A percentile compares a stretch with the other conserved stretches of the same genome.
These are phyloP conservation scores for Cercospora berteroae DNA, from an alignment of 2,329 filamentous ascomycete genomes.

Conservation along the genomic window DNA sequence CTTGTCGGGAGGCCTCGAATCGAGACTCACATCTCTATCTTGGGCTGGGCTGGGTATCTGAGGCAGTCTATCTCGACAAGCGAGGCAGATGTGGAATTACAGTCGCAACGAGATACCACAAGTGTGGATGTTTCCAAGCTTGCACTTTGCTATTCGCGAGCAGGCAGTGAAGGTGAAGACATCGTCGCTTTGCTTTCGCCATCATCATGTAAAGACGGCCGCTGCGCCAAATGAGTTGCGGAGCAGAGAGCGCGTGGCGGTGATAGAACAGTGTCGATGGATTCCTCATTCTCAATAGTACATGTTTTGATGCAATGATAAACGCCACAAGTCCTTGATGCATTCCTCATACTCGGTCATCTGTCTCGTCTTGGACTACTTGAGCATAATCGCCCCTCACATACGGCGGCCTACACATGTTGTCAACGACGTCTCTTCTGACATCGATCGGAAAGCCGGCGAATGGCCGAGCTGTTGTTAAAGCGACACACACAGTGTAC, in stretches of 20 bases:
- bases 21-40: too few species aligned
- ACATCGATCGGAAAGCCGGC: slow-evolving; percentile 7
- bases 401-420: slow-evolving; percentile 34
- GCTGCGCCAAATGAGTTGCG: too few species aligned
- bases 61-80: too few species aligned
- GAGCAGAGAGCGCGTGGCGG: not conserved
- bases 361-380: slow-evolving; percentile 32
- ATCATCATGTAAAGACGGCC: too few species aligned
- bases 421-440: slow-evolving; percentile 12
- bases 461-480: not conserved
- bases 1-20: too few species aligned
- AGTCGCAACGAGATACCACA: too few species aligned
- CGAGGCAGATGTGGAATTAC: too few species aligned
- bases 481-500: slow-evolving; percentile 27
- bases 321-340: not conserved
- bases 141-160: too few species aligned
- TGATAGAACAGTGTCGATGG: not conserved
- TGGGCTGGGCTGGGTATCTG: too few species aligned
- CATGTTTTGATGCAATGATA: not conserved
- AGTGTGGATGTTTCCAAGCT: too few species aligned
- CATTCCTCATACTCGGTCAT: slow-evolving; percentile 21
- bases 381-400: slow-evolving; percentile 30
- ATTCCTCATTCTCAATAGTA: not conserved
- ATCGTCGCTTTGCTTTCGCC: too few species aligned
- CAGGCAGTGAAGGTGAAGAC: too few species aligned